A percentile compares a stretch with the other conserved stretches of the same genome.
Conservation (phyloP, 1,284 basidiomycete genomes). For the Moesziomyces globuligerus region DNA sequence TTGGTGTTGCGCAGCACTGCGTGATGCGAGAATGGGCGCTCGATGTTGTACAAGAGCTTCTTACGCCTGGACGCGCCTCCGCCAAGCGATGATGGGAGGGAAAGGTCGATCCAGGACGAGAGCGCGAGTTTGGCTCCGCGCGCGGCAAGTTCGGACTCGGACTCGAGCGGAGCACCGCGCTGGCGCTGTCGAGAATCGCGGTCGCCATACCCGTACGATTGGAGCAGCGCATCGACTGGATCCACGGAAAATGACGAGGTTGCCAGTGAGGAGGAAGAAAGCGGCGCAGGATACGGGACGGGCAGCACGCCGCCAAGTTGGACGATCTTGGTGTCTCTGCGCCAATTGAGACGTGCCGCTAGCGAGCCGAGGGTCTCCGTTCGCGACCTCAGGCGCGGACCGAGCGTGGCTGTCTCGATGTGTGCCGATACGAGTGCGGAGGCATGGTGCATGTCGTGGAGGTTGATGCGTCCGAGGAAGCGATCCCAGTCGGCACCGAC, state of each 20-base stretch:
- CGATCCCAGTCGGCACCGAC: constrained; percentile 26
- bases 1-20: constrained; percentile 34
- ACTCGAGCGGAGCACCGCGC: constrained; percentile 29
- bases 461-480: constrained; percentile 22
- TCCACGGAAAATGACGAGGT: constrained; percentile 9
- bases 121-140: constrained; percentile 19
- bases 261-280: constrained; percentile 1
- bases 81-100: constrained; percentile 16
- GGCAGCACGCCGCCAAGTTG: constrained; percentile 59
- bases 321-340: constrained; percentile 58
- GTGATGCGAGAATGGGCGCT: constrained; percentile 29
- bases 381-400: constrained; percentile 38
- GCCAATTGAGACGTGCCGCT: constrained; percentile 58
- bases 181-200: constrained; percentile 20
- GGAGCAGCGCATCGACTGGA: constrained; percentile 57
- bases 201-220: constrained; percentile 48
- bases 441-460: constrained; percentile 45
- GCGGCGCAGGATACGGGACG: constrained; percentile 47
- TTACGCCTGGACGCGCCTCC: constrained; percentile 2
- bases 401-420: constrained; percentile 61
- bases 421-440: constrained; percentile 56
- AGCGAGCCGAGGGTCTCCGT: constrained; percentile 48
- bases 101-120: constrained; percentile 37
- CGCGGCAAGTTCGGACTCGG: constrained; percentile 20
- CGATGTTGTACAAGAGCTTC: constrained; percentile 26